Conservation (phyloP, 306 rosid genomes). For the Carpinus fangiana region DNA sequence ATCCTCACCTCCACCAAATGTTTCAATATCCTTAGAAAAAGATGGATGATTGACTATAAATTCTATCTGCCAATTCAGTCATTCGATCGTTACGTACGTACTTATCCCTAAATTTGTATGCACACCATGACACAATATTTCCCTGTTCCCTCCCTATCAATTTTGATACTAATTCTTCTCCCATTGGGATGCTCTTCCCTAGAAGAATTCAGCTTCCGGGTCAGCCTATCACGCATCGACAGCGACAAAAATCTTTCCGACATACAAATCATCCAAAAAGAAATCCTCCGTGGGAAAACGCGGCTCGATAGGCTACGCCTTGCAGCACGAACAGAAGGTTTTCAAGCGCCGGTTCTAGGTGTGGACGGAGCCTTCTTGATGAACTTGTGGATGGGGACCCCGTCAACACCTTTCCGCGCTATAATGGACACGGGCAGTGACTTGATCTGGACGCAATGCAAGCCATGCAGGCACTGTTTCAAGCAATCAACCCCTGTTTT, state of each 20-base stretch:
- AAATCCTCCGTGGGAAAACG: not conserved
- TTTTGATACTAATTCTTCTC: not conserved
- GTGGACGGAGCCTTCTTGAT: not conserved
- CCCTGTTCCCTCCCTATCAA: too few species aligned
- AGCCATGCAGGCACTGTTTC: not conserved
- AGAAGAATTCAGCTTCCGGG: not conserved
- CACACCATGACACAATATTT: not conserved
- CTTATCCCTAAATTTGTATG: not conserved
- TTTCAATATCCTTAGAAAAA: not conserved
- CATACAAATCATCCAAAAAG: not conserved
- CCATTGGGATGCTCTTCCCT: not conserved
- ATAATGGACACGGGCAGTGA: conserved; percentile 7
- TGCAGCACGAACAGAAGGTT: too few species aligned
- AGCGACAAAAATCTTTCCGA: not conserved
- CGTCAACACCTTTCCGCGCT: not conserved
- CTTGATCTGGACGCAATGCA: not conserved
- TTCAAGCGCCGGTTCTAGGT: not conserved
- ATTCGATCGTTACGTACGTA: too few species aligned
- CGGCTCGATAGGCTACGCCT: too few species aligned
- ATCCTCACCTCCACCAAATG: not conserved
- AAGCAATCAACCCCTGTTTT: not conserved
- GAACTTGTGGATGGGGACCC: not conserved
- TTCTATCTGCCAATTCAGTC: not conserved
- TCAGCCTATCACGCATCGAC: not conserved
- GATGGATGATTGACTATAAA: not conserved